A percentile compares a stretch with the other conserved stretches of the same genome.
Evolutionary conservation across 176 grass and related monocot genomes (phyloP).

Genomic region (Rhynchospora tenuis): DNA sequence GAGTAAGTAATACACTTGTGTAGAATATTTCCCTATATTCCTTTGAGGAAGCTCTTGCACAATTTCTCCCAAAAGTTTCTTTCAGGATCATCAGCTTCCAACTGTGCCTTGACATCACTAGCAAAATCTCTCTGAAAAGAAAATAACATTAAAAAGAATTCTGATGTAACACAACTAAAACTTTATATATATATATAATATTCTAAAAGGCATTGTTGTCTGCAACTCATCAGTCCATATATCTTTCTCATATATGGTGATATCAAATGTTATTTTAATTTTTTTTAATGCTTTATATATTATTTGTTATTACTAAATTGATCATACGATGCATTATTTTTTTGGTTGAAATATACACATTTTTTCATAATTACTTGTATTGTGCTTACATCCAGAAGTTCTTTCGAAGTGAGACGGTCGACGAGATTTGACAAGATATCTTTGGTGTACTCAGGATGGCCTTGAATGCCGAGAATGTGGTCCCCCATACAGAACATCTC

Average conservation of each 20-base stretch:
- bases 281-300: neutral
- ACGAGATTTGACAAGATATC: constrained; percentile 75
- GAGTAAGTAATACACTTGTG: neutral
- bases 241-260: neutral
- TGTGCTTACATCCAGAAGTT: constrained; percentile 47
- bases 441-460: constrained; percentile 81
- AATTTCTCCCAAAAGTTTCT: constrained; percentile 63
- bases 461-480: constrained; percentile 70
- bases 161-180: neutral
- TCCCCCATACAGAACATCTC: constrained; percentile 77
- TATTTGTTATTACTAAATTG: neutral
- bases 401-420: constrained; percentile 43
- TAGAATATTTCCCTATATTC: constrained; percentile 7
- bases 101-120: constrained; percentile 40
- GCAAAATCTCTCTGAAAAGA: constrained; percentile 32
- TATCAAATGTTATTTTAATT: neutral
- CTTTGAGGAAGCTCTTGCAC: constrained; percentile 84
- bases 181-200: neutral
- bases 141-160: neutral
- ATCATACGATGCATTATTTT: neutral
- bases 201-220: neutral
- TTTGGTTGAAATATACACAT: neutral
- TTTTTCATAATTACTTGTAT: neutral
- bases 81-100: constrained; percentile 54
- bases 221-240: neutral